Base-by-base conservation (phyloP, 2,329 filamentous ascomycete genomes). In the Metarhizium humberi region DNA sequence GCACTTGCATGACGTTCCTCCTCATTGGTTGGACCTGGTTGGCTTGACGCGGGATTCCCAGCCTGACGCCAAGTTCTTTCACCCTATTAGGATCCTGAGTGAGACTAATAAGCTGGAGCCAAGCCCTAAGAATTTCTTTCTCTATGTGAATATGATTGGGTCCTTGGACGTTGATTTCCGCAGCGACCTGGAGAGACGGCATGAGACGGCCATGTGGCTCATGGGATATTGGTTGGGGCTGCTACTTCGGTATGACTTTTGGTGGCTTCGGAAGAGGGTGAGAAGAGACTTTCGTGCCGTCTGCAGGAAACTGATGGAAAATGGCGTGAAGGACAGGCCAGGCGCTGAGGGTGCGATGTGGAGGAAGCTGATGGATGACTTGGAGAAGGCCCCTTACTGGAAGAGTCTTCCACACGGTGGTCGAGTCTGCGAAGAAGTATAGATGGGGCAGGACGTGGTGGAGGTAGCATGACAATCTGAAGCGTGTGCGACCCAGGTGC, bases 171-270 rank as follows among this genome's bases (percentile, higher is more conserved):
- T 50, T 4, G 51, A 57, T 43, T 64, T 66, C 38, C 57, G 62
- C 16, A 49, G 55, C 4, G 49, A 62, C 42, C 25, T 65, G 11
- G 57, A 61, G 45, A 32, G 53, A 6, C 55, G 57, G 6, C 58
- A 62, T 40, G 59, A 61, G 46, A 53, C 58, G 7, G 62, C 62
- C 6, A 57, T 64, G 49, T 64, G 64, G 63, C 50, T 66, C 18
- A 51, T 65, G 38, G 59, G 59, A 14, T 64, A 60, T 20, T 63
- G 63, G 58, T 58, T 65, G 20, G 64, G 61, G 5, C 45, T 66
- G 50, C 51, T 64, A 53, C 58, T 59, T 16, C 58, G 63, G 4
- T 59, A 62, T 18, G 55, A 61, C 13, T 40, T 60, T 6, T 65
- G 64, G 64, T 65, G 64, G 62, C 56, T 58, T n/a, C 45, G 54